phyloP scores from a whole-genome alignment of 2,329 filamentous ascomycete species.

The Delphinella strobiligena region DNA sequence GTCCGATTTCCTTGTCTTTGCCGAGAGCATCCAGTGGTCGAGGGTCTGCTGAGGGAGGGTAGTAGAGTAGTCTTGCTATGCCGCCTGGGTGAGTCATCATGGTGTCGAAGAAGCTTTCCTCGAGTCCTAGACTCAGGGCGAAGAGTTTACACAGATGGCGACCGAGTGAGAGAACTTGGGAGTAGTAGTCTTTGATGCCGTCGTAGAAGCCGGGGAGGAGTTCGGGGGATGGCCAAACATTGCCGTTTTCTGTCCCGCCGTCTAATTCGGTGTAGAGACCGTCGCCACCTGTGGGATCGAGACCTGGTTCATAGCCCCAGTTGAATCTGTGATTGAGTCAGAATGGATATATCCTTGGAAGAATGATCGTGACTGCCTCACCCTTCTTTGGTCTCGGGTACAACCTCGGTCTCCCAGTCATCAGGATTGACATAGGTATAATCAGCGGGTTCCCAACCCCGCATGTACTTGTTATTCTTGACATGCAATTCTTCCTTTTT shows the following conservation, averaged over 20 bases:
- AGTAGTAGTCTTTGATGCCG: conserved; percentile 21
- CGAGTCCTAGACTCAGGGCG: conserved; percentile 28
- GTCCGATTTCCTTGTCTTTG: conserved; percentile 25
- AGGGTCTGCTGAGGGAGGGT: conserved; percentile 21
- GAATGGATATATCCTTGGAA: no score
- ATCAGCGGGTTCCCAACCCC: conserved; percentile 33
- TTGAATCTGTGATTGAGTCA: no score
- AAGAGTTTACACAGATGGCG: conserved; percentile 29
- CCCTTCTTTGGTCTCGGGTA: conserved; percentile 18
- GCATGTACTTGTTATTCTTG: conserved; percentile 25
- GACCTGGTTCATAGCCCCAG: conserved; percentile 26
- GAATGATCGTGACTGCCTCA: no score
- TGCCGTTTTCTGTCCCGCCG: conserved; percentile 15
- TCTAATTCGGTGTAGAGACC: conserved; percentile 30
- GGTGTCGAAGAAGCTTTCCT: conserved; percentile 29
- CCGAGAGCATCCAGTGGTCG: conserved; percentile 9
- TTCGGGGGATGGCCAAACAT: conserved; percentile 18
- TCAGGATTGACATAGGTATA: conserved; percentile 27
- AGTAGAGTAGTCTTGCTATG: conserved; percentile 28
- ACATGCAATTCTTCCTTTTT: conserved; percentile 34
- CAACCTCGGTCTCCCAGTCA: conserved; percentile 22
- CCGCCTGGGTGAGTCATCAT: conserved; percentile 22
- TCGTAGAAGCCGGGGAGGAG: conserved; percentile 26
- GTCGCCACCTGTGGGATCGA: conserved; percentile 29
- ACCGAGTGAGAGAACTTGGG: conserved; percentile 24